Conservation (phyloP, 2,329 filamentous ascomycete genomes). For the Hortaea sp. region DNA sequence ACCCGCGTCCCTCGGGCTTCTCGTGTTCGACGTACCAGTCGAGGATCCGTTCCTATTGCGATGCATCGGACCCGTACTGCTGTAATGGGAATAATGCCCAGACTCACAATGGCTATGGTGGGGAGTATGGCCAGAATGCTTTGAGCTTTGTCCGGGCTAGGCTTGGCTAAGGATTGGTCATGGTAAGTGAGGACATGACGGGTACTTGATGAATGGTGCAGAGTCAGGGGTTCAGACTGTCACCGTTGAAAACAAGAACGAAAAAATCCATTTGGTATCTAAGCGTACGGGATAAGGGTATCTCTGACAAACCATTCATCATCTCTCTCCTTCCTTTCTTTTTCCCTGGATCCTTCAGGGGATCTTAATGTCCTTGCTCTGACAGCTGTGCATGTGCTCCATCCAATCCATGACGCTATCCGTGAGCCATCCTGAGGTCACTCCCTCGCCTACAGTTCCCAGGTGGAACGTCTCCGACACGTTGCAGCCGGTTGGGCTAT, state of each 20-base stretch:
- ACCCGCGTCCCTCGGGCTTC: constrained; percentile 48
- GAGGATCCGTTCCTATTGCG: constrained; percentile 57
- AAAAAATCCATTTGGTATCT: no score
- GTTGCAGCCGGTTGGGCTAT: constrained; percentile 12
- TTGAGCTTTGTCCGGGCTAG: constrained; percentile 49
- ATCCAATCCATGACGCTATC: background rate
- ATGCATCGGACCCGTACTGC: constrained; percentile 54
- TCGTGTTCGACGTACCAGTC: constrained; percentile 42
- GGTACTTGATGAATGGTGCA: no score
- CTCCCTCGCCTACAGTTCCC: background rate
- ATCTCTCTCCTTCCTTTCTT: no score
- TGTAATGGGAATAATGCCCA: constrained; percentile 52
- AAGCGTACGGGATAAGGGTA: no score
- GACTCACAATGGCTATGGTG: constrained; percentile 52
- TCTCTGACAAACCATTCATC: no score
- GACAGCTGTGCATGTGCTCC: background rate
- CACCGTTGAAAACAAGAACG: no score
- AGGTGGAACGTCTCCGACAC: constrained; percentile 1
- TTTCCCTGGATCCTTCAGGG: background rate
- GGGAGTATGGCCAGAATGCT: constrained; percentile 49
- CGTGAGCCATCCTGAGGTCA: background rate
- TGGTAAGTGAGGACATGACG: no score
- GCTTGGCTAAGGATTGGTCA: no score
- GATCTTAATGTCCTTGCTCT: background rate
- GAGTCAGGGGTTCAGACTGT: no score